Percentiles rank a stretch among this genome's conserved stretches.
phyloP scores from a whole-genome alignment of 2,329 filamentous ascomycete species.

The Raffaelea ambrosiae region DNA sequence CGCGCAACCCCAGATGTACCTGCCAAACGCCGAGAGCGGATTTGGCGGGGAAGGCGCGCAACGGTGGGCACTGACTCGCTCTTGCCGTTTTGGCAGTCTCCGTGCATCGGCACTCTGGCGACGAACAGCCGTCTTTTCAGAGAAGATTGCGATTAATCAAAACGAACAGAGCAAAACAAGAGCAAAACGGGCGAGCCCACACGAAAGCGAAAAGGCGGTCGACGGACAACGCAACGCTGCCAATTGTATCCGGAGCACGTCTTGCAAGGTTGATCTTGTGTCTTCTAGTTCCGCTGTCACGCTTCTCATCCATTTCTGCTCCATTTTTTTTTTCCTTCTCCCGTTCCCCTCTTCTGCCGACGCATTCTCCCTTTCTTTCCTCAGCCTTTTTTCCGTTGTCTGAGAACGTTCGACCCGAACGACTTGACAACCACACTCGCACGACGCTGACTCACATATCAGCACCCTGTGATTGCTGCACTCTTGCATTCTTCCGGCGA shows the following conservation, averaged over 20 bases:
- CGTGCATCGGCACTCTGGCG: no score
- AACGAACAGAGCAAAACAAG: no score
- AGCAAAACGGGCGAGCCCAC: no score
- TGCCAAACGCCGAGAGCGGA: neutral
- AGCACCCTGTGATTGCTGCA: no score
- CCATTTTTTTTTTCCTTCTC: no score
- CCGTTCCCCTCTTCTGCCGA: neutral
- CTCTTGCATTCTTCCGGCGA: no score
- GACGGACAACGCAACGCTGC: neutral
- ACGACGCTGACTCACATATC: no score
- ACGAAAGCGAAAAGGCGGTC: neutral
- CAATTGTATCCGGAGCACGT: constrained; percentile 7
- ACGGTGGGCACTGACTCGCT: neutral
- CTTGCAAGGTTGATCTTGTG: neutral
- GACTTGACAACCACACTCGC: no score
- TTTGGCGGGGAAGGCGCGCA: neutral
- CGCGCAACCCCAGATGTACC: neutral
- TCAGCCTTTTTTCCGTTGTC: neutral
- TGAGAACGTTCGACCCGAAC: neutral
- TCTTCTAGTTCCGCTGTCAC: neutral
- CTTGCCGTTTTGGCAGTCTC: neutral
- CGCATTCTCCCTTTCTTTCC: neutral
- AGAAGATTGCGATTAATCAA: no score
- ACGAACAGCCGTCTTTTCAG: no score
- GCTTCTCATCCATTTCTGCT: no score